phyloP scores from a whole-genome alignment of 2,329 filamentous ascomycete genomes.

The Coniochaeta sp. region DNA sequence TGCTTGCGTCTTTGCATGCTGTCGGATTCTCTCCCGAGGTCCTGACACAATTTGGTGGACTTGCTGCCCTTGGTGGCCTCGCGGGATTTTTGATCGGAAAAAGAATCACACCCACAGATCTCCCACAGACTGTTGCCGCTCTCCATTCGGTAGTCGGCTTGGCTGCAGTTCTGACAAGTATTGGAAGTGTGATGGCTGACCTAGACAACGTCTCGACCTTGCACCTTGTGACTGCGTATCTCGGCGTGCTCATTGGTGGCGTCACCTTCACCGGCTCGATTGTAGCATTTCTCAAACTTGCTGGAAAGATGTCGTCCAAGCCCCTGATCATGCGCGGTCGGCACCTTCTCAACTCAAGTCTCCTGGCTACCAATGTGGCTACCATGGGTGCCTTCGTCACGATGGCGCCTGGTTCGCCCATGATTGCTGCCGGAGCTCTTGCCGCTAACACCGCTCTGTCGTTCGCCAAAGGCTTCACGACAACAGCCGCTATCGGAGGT shows the following conservation, averaged over 20 bases:
- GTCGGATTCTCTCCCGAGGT: slow-evolving; percentile 76
- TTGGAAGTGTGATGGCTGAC: slow-evolving; percentile 75
- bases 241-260: slow-evolving; percentile 80
- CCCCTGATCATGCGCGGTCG: slow-evolving; percentile 67
- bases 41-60: slow-evolving; percentile 68
- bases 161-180: slow-evolving; percentile 80
- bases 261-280: slow-evolving; percentile 89
- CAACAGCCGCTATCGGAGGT: slow-evolving; percentile 82
- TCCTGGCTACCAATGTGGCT: slow-evolving; percentile 69
- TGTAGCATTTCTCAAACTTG: slow-evolving; percentile 82
- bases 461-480: slow-evolving; percentile 82
- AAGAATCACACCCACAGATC: slow-evolving; percentile 78
- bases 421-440: slow-evolving; percentile 71
- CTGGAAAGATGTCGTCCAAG: slow-evolving; percentile 72
- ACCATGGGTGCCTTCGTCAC: slow-evolving; percentile 81
- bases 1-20: slow-evolving; percentile 74
- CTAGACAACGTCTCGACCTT: slow-evolving; percentile 65
- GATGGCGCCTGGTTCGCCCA: slow-evolving; percentile 71
- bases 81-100: slow-evolving; percentile 69
- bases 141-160: slow-evolving; percentile 86
- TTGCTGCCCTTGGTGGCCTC: slow-evolving; percentile 65
- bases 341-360: slow-evolving; percentile 65
- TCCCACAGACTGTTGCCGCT: slow-evolving; percentile 84
- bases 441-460: slow-evolving; percentile 70
- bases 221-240: slow-evolving; percentile 78